Conservation (phyloP, 805 yeast genomes). For the Ogataea polymorpha region DNA sequence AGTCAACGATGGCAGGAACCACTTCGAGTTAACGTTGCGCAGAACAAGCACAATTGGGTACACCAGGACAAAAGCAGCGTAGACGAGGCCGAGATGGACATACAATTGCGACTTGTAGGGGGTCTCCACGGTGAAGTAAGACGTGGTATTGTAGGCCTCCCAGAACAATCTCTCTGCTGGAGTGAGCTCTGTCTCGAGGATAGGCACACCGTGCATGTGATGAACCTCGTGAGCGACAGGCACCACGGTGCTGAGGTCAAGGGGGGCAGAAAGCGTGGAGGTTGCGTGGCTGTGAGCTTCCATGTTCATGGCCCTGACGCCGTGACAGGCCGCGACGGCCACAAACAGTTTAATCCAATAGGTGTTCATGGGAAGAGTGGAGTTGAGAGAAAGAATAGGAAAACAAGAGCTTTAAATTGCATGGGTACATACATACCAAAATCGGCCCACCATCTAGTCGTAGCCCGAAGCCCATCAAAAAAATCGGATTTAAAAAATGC, state of each 20-base stretch:
- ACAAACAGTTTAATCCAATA: neutral
- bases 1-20: constrained; percentile 56
- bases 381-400: neutral
- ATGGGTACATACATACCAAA: neutral
- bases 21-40: constrained; percentile 53
- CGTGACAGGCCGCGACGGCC: neutral
- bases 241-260: constrained; percentile 10
- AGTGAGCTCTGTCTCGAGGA: constrained; percentile 60
- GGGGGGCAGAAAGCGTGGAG: neutral
- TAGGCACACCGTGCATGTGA: constrained; percentile 70
- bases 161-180: constrained; percentile 76
- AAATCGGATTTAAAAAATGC: no score
- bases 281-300: neutral
- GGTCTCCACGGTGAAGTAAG: constrained; percentile 56
- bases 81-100: constrained; percentile 48
- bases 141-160: constrained; percentile 75
- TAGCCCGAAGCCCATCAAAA: neutral
- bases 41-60: constrained; percentile 71
- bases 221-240: constrained; percentile 47
- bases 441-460: neutral
- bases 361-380: neutral
- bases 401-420: neutral
- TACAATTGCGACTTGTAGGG: constrained; percentile 51
- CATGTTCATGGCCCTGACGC: constrained; percentile 13
- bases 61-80: constrained; percentile 45